phyloP scores from a whole-genome alignment of 495 filamentous ascomycete species.

The Beverwykella pulmonaria region DNA sequence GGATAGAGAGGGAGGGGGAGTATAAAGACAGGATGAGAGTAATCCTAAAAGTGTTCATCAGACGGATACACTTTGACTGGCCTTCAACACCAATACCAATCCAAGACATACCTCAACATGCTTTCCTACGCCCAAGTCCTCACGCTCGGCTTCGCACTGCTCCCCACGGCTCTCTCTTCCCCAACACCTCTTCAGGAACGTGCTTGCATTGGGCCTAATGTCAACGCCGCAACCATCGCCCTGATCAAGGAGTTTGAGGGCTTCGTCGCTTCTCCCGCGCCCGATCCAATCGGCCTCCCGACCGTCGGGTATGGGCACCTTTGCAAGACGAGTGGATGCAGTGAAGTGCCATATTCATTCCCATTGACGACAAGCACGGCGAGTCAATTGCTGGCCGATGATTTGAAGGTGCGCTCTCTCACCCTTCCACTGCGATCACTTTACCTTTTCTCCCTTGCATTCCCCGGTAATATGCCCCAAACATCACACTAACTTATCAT shows the following conservation, averaged over 20 bases:
- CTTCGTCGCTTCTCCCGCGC: constrained; percentile 42
- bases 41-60: not conserved
- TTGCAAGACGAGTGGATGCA: constrained; percentile 48
- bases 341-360: constrained; percentile 51
- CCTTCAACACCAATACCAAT: no score
- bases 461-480: not conserved
- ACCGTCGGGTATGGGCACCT: constrained; percentile 59
- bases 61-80: not conserved
- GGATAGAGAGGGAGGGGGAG: not conserved
- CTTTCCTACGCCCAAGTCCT: constrained; percentile 10
- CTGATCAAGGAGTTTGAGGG: constrained; percentile 51
- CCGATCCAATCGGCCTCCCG: constrained; percentile 52
- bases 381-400: constrained; percentile 48
- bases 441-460: no score
- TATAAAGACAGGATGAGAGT: not conserved
- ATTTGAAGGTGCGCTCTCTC: constrained; percentile 48
- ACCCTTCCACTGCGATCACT: not conserved
- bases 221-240: constrained; percentile 47
- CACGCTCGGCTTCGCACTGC: constrained; percentile 9
- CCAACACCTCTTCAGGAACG: constrained; percentile 15
- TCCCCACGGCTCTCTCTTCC: constrained; percentile 10
- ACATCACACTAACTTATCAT: not conserved
- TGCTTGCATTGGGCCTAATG: constrained; percentile 42
- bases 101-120: not conserved
- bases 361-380: constrained; percentile 50